A percentile compares a stretch with the other conserved stretches of the same genome.
These are phyloP conservation scores for Chytridium lagenaria DNA, from an alignment of 371 early-diverging fungal genomes.

Conservation along the genomic window DNA sequence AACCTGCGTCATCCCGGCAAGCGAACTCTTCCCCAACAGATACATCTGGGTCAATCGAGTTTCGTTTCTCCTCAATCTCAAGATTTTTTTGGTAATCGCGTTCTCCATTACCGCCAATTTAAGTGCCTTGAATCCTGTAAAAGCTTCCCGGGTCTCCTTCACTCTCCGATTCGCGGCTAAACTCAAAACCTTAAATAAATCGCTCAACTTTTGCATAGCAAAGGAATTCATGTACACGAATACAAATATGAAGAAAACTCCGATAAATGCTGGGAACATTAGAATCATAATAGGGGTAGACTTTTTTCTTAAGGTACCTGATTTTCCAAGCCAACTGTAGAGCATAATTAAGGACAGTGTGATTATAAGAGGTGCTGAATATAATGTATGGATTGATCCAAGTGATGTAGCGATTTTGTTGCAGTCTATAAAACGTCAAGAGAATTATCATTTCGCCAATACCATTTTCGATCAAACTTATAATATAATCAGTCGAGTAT, in stretches of 20 bases:
- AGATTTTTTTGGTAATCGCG: neutral
- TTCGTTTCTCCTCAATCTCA: neutral
- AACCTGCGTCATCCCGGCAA: slow-evolving; percentile 6
- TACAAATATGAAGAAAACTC: neutral
- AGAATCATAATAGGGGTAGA: too few relatives aligned
- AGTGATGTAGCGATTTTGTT: neutral
- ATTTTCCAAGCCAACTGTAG: neutral
- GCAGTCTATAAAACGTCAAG: neutral
- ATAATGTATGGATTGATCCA: slow-evolving; percentile 4
- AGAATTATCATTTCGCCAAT: neutral
- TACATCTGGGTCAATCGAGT: neutral
- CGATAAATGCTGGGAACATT: neutral
- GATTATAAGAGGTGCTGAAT: slow-evolving; percentile 17
- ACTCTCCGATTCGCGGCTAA: neutral
- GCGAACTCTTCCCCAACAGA: neutral
- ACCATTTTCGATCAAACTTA: slow-evolving; percentile 6
- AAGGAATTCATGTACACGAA: neutral
- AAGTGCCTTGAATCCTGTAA: neutral
- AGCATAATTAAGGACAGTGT: neutral
- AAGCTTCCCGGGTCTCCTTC: neutral
- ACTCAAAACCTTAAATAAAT: neutral
- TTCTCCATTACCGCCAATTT: neutral
- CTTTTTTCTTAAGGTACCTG: too few relatives aligned
- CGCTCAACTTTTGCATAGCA: neutral
- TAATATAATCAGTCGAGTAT: neutral